Conservation (phyloP, 805 yeast genomes). For the Candida sanyiensis region DNA sequence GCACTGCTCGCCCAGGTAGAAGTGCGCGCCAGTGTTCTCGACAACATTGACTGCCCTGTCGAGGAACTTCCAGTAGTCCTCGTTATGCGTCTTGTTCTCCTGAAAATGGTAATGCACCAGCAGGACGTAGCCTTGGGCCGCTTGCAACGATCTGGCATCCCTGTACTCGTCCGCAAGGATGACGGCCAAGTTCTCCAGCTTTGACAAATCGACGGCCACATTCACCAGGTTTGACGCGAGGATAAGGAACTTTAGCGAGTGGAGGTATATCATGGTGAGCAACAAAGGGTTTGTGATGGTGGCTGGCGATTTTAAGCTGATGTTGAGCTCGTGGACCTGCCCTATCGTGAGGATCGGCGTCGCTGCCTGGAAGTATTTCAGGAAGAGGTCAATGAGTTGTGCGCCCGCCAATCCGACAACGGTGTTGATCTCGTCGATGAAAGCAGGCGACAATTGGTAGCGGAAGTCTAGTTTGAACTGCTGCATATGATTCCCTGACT, state of each 20-base stretch:
- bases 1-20: not conserved
- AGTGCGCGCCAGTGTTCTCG: constrained; percentile 13
- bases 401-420: constrained; percentile 22
- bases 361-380: constrained; percentile 24
- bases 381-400: constrained; percentile 21
- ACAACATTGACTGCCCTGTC: constrained; percentile 21
- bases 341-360: constrained; percentile 23
- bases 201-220: constrained; percentile 15
- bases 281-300: constrained; percentile 22
- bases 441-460: constrained; percentile 9
- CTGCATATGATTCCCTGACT: not conserved
- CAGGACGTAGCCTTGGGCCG: constrained; percentile 35
- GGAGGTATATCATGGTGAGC: constrained; percentile 24
- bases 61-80: constrained; percentile 21
- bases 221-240: constrained; percentile 12
- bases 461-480: constrained; percentile 4
- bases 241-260: constrained; percentile 26
- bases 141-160: constrained; percentile 11
- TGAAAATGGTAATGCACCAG: constrained; percentile 24
- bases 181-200: constrained; percentile 24
- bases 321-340: constrained; percentile 1
- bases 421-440: constrained; percentile 21
- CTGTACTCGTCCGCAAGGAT: constrained; percentile 11
- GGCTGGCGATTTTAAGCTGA: not conserved
- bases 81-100: constrained; percentile 6